phyloP scores from a whole-genome alignment of 176 grass and related monocot species.

The Musa acuminata region DNA sequence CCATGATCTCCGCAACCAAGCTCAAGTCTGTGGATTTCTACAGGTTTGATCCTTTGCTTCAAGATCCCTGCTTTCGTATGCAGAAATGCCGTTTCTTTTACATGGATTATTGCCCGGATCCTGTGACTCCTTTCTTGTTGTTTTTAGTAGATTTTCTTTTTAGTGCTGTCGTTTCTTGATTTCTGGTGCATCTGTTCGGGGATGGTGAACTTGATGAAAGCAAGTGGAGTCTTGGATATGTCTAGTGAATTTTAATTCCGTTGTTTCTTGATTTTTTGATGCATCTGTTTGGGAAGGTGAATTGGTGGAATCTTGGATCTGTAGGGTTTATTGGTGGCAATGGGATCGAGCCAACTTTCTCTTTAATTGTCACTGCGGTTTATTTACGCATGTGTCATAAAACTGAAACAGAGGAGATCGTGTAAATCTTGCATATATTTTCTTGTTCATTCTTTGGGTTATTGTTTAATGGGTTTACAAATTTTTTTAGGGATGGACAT shows the following conservation, averaged over 20 bases:
- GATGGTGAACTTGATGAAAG: background rate
- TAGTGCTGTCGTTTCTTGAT: background rate
- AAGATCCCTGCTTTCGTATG: background rate
- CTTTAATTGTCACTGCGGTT: background rate
- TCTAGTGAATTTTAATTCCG: background rate
- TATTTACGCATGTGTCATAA: background rate
- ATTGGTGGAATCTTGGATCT: background rate
- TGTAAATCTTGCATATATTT: no score
- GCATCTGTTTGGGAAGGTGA: background rate
- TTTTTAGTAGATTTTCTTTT: background rate
- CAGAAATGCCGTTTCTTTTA: background rate
- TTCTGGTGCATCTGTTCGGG: background rate
- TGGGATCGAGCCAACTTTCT: background rate
- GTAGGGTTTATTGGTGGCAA: background rate
- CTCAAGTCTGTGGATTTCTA: constrained; percentile 99
- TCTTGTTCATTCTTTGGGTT: no score
- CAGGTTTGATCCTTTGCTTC: constrained; percentile 33
- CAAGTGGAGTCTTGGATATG: background rate
- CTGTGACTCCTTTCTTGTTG: background rate
- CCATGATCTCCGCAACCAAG: constrained; percentile 81
- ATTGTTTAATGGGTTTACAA: no score
- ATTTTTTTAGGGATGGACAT: no score
- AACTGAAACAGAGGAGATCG: no score
- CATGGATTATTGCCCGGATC: background rate
- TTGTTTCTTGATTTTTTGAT: background rate